phyloP scores from a whole-genome alignment of 306 rosid genomes.

The Dicorynia guianensis region DNA sequence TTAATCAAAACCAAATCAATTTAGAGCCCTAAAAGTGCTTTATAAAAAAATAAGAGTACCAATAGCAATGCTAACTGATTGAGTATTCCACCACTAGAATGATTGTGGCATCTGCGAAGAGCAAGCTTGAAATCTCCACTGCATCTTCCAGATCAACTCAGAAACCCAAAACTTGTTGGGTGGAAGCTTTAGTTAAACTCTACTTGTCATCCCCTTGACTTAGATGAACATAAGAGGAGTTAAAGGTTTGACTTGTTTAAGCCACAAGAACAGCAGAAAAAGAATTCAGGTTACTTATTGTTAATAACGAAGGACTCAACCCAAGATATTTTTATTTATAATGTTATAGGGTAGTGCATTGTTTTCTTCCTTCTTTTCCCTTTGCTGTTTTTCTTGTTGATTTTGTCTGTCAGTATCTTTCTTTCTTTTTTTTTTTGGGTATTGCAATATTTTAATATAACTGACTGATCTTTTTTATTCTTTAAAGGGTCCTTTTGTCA shows the following conservation, averaged over 20 bases:
- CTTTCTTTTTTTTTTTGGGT: no score
- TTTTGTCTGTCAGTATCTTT: no score
- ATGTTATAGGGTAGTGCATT: not conserved
- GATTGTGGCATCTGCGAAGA: no score
- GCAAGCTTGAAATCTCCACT: no score
- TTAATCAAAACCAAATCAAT: no score
- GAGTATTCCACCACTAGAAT: no score
- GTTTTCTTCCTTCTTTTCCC: not conserved
- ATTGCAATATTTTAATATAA: not conserved
- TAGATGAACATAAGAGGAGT: not conserved
- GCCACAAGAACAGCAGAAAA: not conserved
- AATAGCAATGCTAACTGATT: no score
- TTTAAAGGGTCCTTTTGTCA: conserved; percentile 84
- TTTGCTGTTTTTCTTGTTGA: not conserved
- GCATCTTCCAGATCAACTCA: no score
- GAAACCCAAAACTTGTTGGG: no score
- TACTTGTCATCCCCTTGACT: not conserved
- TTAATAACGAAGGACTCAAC: conserved; percentile 1
- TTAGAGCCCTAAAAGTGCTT: no score
- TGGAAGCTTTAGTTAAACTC: conserved; percentile 8
- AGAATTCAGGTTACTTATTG: not conserved
- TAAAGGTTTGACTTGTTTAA: not conserved
- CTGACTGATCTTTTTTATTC: not conserved
- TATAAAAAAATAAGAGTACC: no score
- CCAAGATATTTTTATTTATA: not conserved